These are phyloP conservation scores for Wakefieldia striispora DNA, from an alignment of 768 basidiomycete genomes.

Conservation along the genomic window DNA sequence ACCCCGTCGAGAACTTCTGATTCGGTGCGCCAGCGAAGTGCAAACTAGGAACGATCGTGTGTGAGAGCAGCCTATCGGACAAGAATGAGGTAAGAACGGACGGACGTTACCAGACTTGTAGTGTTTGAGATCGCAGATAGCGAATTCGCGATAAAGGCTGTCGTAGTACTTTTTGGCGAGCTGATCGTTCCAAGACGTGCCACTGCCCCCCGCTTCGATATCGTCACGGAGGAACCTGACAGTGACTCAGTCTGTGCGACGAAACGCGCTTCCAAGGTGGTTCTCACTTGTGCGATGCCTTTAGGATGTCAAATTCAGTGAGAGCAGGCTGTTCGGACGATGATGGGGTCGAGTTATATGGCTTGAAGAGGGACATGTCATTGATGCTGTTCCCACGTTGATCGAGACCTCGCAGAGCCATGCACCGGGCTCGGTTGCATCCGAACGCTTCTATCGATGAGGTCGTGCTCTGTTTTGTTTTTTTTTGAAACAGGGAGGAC, in stretches of 20 bases:
- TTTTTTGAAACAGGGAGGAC: no score
- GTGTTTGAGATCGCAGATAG: conserved; percentile 91
- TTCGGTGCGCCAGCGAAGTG: conserved; percentile 93
- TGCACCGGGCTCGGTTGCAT: no score
- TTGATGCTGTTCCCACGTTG: neutral
- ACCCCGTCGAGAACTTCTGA: conserved; percentile 81
- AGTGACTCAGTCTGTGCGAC: neutral
- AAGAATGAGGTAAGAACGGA: conserved; percentile 22
- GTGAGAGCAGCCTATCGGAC: neutral
- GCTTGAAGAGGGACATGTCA: neutral
- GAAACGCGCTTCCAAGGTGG: neutral
- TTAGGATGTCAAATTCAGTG: conserved; percentile 76
- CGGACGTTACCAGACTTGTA: conserved; percentile 88
- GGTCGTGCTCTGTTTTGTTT: no score
- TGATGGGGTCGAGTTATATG: no score
- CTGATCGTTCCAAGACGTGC: conserved; percentile 69
- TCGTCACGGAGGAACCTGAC: conserved; percentile 74
- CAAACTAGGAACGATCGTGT: conserved; percentile 50
- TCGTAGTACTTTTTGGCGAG: conserved; percentile 88
- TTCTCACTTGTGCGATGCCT: conserved; percentile 59
- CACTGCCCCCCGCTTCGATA: conserved; percentile 13
- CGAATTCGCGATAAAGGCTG: conserved; percentile 88
- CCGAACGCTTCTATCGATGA: no score
- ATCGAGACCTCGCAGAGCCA: no score
- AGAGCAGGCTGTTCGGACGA: neutral